Evolutionary conservation across 73 alveolate genomes (phyloP).

Genomic region (Tetrahymena malaccensis): DNA sequence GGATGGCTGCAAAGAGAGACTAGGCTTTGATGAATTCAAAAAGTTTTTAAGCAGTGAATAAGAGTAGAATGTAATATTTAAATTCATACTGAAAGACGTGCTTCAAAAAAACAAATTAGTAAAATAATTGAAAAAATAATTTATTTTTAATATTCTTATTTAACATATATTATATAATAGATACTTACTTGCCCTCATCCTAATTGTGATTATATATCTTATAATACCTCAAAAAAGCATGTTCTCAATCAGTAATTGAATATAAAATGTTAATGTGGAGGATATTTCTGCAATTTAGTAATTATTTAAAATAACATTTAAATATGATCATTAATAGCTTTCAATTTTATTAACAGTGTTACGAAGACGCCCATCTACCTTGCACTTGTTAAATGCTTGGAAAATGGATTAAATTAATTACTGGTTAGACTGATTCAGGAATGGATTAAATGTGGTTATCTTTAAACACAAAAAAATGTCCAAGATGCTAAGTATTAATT

Average conservation of each 20-base stretch:
- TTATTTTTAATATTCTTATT: background rate
- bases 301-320: background rate
- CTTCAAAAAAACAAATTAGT: background rate
- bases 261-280: background rate
- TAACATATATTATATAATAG: too few species aligned
- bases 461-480: constrained; percentile 44
- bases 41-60: background rate
- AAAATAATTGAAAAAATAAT: background rate
- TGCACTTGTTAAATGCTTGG: background rate
- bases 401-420: background rate
- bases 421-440: background rate
- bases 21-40: background rate
- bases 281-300: background rate
- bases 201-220: background rate
- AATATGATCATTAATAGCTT: background rate
- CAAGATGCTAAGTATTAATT: constrained; percentile 64
- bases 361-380: background rate
- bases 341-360: background rate
- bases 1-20: background rate
- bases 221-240: background rate
- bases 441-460: background rate
- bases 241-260: background rate
- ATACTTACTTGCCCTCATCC: background rate
- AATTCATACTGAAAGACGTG: background rate
- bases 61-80: background rate